Evolutionary conservation across 169 alveolate species (phyloP), one percentile per base, ranked within the genome.

Genomic region (Babesia ovis): DNA sequence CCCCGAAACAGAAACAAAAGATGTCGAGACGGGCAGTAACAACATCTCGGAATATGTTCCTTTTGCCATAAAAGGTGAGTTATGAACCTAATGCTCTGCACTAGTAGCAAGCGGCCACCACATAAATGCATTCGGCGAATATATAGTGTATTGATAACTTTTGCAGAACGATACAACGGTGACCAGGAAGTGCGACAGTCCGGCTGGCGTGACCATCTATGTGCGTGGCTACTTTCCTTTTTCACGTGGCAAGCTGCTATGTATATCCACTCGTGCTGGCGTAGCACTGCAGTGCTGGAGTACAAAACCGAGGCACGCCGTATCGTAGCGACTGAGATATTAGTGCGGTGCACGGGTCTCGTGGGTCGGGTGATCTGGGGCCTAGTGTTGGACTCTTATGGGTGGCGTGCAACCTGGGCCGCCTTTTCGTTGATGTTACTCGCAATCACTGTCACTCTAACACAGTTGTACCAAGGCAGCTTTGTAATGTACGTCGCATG

Each of bases 311-410:
- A 31, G 23, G 43, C 62, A 31, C 43, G 54, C 29, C 34, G 41
- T 25, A 64, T 64, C 4, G 74, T 64, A 18, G 32, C n/a, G 23
- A 56, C 74, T 11, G 74, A 64, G 12, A 18, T 64, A 39, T 3
- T 43, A 6, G 59, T 69, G 37, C 51, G 64, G 3, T 5, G 60
- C 43, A 54, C 68, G 18, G 70, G 73, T 20, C 60, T 57, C 9
- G 55, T 71, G 8, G 88, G 88, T 14, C 51, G 88, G 18, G 45
- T 69, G 2, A 25, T 71, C n/a, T 80, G 88, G 88, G 88, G 88
- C 22, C 27, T 80, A 22, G 66, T 61, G n/a, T 18, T 70, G 31
- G 88, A 80, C 6, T 25, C 58, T 8, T n/a, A 66, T 34, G 88
- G 88, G 11, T 80, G 88, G 88, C 69, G 57, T 50, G 42, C 23